Evolutionary conservation across 495 filamentous ascomycete species (phyloP).

Genomic region (Penicillium flavigenum): DNA sequence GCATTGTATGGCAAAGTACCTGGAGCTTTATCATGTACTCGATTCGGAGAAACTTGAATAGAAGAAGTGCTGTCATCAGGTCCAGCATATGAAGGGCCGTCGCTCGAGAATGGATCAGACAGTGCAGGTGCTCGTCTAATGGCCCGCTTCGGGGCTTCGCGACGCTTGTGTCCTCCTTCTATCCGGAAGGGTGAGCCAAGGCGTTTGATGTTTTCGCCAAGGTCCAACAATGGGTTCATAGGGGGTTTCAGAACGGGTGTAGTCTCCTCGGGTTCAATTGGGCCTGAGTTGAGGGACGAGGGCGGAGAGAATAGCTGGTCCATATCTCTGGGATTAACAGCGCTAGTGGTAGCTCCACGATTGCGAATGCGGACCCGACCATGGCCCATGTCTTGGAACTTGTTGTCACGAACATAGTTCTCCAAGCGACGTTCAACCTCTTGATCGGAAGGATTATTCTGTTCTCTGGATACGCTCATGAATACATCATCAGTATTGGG

Average conservation of each 20-base stretch:
- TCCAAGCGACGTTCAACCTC: conserved; percentile 51
- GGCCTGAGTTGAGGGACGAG: conserved; percentile 38
- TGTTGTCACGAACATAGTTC: conserved; percentile 47
- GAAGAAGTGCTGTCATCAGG: conserved; percentile 17
- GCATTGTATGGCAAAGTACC: conserved; percentile 36
- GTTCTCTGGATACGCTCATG: conserved; percentile 39
- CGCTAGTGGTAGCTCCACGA: conserved; percentile 50
- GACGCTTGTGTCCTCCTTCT: conserved; percentile 32
- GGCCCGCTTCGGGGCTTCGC: conserved; percentile 27
- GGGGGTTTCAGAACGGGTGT: conserved; percentile 28
- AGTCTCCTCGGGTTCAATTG: conserved; percentile 33
- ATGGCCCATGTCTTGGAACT: conserved; percentile 43
- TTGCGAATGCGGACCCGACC: conserved; percentile 52
- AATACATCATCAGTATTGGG: conserved; percentile 55
- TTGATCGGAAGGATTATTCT: conserved; percentile 45
- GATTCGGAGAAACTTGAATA: conserved; percentile 22
- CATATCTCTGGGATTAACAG: conserved; percentile 40
- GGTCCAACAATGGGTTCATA: conserved; percentile 30
- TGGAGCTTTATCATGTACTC: conserved; percentile 17
- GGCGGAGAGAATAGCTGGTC: conserved; percentile 52
- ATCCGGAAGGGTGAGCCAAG: conserved; percentile 55
- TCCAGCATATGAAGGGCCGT: conserved; percentile 21
- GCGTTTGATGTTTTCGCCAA: conserved; percentile 45
- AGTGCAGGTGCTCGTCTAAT: conserved; percentile 42
- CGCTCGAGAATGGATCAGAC: conserved; percentile 44